phyloP scores from a whole-genome alignment of 768 basidiomycete species.

The Serendipita indica region DNA sequence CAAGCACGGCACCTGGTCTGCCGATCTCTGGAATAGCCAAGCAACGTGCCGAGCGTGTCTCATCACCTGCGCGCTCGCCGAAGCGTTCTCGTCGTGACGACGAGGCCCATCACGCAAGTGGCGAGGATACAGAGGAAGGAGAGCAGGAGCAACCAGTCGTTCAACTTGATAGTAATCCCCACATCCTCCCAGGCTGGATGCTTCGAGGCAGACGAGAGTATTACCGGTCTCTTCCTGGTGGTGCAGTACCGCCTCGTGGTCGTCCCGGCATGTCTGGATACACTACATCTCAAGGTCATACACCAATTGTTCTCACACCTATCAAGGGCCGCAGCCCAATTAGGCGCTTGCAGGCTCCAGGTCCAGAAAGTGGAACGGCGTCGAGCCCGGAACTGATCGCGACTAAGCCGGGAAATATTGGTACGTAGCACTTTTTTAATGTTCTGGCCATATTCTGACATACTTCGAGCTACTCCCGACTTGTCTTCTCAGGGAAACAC shows the following conservation, averaged over 20 bases:
- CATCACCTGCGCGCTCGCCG: conserved; percentile 8
- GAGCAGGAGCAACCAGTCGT: conserved; percentile 92
- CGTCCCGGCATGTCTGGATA: too few relatives aligned
- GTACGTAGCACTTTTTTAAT: neutral
- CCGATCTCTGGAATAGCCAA: conserved; percentile 26
- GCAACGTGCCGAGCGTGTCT: conserved; percentile 1
- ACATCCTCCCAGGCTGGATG: conserved; percentile 93
- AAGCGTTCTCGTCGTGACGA: conserved; percentile 1
- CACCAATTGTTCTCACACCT: neutral
- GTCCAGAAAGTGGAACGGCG: conserved; percentile 37
- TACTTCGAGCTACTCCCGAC: too few relatives aligned
- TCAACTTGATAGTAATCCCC: conserved; percentile 78
- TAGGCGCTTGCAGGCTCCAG: neutral
- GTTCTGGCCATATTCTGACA: too few relatives aligned
- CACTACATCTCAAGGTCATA: too few relatives aligned
- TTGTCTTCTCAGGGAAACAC: conserved; percentile 1
- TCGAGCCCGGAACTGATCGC: conserved; percentile 53
- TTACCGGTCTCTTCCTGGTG: neutral
- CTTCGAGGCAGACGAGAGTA: conserved; percentile 28
- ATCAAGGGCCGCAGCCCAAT: neutral
- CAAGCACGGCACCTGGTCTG: conserved; percentile 17
- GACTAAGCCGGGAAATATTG: neutral
- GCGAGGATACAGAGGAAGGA: conserved; percentile 25
- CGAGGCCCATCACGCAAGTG: conserved; percentile 13
- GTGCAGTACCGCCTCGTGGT: neutral